These are phyloP conservation scores for Polyplosphaeria fusca DNA, from an alignment of 495 filamentous ascomycete species.

Conservation along the genomic window DNA sequence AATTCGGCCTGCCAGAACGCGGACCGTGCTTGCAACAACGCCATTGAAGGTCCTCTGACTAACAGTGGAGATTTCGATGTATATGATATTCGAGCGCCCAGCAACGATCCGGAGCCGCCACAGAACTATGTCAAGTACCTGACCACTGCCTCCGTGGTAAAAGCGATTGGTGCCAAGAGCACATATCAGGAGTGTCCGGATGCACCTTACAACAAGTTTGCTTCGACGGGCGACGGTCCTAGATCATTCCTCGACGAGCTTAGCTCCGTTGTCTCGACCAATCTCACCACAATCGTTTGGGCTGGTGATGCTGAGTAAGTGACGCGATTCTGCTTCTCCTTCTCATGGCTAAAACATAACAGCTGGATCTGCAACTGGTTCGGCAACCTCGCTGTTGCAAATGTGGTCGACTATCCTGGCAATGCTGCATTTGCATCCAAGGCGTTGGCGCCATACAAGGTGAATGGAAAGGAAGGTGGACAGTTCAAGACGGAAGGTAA, in stretches of 20 bases:
- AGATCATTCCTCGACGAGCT: conserved; percentile 50
- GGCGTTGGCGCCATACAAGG: conserved; percentile 46
- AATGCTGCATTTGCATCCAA: conserved; percentile 42
- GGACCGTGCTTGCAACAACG: conserved; percentile 44
- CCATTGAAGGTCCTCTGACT: conserved; percentile 45
- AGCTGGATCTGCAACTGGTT: conserved; percentile 60
- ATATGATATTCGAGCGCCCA: conserved; percentile 51
- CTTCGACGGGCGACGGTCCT: conserved; percentile 49
- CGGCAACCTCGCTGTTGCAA: conserved; percentile 46
- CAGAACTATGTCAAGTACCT: conserved; percentile 50
- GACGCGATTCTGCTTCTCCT: neutral
- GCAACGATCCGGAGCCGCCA: conserved; percentile 49
- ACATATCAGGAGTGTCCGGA: conserved; percentile 49
- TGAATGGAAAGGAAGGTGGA: conserved; percentile 48
- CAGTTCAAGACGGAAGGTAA: conserved; percentile 53
- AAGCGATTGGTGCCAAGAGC: conserved; percentile 51
- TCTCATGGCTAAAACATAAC: conserved; percentile 21
- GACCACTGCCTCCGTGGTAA: conserved; percentile 41
- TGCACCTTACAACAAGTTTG: conserved; percentile 44
- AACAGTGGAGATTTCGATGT: conserved; percentile 45
- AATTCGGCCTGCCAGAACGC: conserved; percentile 47
- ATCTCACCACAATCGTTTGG: conserved; percentile 52
- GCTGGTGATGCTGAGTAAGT: conserved; percentile 46
- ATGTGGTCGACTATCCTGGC: conserved; percentile 39
- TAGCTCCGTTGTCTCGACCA: conserved; percentile 48